Evolutionary conservation across 345 rosid genomes (phyloP).

Genomic region (Aegle marmelos): DNA sequence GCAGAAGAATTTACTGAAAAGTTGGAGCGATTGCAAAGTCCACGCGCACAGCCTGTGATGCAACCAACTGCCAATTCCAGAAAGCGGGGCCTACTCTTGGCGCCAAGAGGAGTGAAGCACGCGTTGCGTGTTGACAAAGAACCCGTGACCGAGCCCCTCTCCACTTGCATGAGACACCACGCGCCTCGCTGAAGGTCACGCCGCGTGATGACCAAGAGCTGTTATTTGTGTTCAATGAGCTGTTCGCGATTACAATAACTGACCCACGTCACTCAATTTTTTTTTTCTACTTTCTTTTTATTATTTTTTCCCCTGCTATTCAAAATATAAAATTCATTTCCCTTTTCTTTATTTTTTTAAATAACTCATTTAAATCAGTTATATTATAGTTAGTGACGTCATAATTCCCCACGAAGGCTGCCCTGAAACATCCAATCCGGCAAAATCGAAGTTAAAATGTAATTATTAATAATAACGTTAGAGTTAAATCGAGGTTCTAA

Average conservation of each 20-base stretch:
- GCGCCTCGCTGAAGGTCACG: not conserved
- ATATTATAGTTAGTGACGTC: too few species aligned
- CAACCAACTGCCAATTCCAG: not conserved
- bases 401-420: accelerated
- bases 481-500: too few species aligned
- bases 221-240: not conserved
- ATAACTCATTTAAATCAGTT: too few species aligned
- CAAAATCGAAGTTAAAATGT: too few species aligned
- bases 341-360: too few species aligned
- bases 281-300: too few species aligned
- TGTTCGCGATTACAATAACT: not conserved
- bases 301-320: too few species aligned
- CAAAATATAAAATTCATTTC: too few species aligned
- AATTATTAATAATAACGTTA: too few species aligned
- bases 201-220: not conserved
- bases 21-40: not conserved
- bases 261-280: too few species aligned
- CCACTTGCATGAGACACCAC: not conserved
- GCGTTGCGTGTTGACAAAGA: constrained; percentile 3
- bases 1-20: not conserved
- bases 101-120: not conserved
- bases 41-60: constrained; percentile 23
- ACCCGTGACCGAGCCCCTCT: not conserved
- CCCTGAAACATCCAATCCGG: too few species aligned
- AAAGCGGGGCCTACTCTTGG: not conserved